A percentile compares a stretch with the other conserved stretches of the same genome.
Conservation (phyloP, 108 stramenopile genomes). For the Aurantiochytrium sp. region DNA sequence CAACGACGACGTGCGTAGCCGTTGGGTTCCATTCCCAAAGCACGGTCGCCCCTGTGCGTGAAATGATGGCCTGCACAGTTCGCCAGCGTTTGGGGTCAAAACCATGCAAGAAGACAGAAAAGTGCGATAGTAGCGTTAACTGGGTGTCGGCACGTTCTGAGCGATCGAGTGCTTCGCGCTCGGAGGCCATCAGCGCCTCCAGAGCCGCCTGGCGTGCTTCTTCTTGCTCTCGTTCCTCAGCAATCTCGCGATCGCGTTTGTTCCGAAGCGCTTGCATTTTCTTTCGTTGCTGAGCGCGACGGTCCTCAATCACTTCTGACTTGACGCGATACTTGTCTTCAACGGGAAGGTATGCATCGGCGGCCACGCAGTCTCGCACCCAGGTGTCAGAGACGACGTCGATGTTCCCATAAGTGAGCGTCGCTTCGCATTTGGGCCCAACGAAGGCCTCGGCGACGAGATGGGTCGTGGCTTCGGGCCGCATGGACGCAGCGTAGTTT, state of each 20-base stretch:
- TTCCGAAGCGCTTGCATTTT: background rate
- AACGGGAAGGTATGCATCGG: background rate
- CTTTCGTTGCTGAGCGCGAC: background rate
- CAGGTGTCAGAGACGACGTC: background rate
- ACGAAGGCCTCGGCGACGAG: background rate
- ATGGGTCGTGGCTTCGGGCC: background rate
- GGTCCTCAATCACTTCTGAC: background rate
- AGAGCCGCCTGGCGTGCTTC: background rate
- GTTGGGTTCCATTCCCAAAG: background rate
- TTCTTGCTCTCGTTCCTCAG: background rate
- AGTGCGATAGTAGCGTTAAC: background rate
- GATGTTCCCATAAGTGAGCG: background rate
- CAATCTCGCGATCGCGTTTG: background rate
- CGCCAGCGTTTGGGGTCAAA: conserved; percentile 4
- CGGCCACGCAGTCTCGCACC: background rate
- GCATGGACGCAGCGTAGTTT: background rate
- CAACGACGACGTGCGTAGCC: background rate
- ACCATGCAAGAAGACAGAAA: background rate
- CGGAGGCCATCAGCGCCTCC: background rate
- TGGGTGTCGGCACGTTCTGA: background rate
- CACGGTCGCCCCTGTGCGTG: background rate
- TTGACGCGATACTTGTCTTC: background rate
- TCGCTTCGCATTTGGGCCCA: background rate
- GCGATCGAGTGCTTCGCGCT: background rate
- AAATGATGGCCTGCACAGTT: background rate